These are phyloP conservation scores for Rhizophora apiculata DNA, from an alignment of 345 rosid species.

Conservation along the genomic window DNA sequence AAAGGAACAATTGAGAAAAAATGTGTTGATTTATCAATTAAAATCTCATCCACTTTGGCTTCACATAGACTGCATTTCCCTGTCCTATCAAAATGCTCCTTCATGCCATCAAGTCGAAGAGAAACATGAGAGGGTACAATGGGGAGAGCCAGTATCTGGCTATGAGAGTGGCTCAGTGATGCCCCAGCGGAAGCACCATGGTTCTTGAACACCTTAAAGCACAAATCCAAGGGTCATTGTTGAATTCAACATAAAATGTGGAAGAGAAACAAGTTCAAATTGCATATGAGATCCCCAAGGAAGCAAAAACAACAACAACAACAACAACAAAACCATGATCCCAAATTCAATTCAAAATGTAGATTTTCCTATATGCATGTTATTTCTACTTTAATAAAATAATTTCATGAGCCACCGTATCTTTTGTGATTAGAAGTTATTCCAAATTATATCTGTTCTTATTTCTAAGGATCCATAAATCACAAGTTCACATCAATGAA, in stretches of 20 bases:
- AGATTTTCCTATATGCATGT: too few species aligned
- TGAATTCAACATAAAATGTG: neutral
- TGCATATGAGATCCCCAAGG: neutral
- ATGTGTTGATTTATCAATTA: constrained; percentile 55
- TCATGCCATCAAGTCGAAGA: constrained; percentile 49
- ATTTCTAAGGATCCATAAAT: too few species aligned
- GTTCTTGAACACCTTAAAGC: constrained; percentile 81
- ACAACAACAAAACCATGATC: too few species aligned
- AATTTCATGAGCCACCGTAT: too few species aligned
- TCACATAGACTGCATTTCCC: constrained; percentile 77
- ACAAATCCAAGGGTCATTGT: constrained; percentile 11
- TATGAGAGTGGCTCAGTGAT: constrained; percentile 88
- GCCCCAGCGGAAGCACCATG: constrained; percentile 94
- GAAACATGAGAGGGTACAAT: constrained; percentile 62
- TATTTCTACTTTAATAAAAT: too few species aligned
- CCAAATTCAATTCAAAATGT: too few species aligned
- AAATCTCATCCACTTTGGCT: constrained; percentile 42
- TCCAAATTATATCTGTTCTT: too few species aligned
- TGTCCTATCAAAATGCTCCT: constrained; percentile 50
- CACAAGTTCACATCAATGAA: too few species aligned
- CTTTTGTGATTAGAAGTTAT: too few species aligned
- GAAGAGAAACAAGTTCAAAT: neutral
- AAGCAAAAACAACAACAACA: neutral
- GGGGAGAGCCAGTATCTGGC: constrained; percentile 83
- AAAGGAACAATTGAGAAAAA: constrained; percentile 65